Conservation (phyloP, 2,329 filamentous ascomycete species). For the Neoarthrinium moseri region DNA sequence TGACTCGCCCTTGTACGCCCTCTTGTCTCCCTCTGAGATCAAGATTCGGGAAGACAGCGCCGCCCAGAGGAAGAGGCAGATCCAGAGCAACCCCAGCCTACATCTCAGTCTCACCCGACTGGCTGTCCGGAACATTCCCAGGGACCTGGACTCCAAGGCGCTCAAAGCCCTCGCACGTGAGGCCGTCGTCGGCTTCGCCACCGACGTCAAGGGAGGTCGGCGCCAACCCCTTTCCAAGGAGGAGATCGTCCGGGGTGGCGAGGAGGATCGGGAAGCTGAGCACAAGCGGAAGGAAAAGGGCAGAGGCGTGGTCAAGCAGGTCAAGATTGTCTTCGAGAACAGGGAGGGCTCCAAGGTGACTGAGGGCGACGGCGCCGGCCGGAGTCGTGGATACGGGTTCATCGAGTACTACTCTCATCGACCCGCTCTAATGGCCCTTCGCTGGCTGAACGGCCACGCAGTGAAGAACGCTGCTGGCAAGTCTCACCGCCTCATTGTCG, state of each 20-base stretch:
- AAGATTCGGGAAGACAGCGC: slow-evolving; percentile 85
- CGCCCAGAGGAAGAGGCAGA: slow-evolving; percentile 83
- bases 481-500: slow-evolving; percentile 87
- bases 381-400: slow-evolving; percentile 93
- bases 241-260: slow-evolving; percentile 76
- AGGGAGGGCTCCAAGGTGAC: slow-evolving; percentile 79
- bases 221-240: slow-evolving; percentile 85
- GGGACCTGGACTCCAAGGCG: slow-evolving; percentile 78
- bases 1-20: slow-evolving; percentile 74
- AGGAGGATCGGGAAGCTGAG: slow-evolving; percentile 79
- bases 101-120: slow-evolving; percentile 88
- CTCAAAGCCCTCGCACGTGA: slow-evolving; percentile 88
- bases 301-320: slow-evolving; percentile 85
- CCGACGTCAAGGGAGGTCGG: slow-evolving; percentile 76
- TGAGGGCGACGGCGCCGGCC: slow-evolving; percentile 74
- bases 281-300: slow-evolving; percentile 75
- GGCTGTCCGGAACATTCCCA: slow-evolving; percentile 87
- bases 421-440: slow-evolving; percentile 89
- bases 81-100: slow-evolving; percentile 86
- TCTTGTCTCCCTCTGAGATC: slow-evolving; percentile 75
- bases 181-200: slow-evolving; percentile 92
- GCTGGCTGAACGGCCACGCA: slow-evolving; percentile 84
- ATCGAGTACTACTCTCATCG: slow-evolving; percentile 95
- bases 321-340: slow-evolving; percentile 93
- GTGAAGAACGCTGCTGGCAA: slow-evolving; percentile 64